These are phyloP conservation scores for Tylopilus felleus DNA, from an alignment of 768 basidiomycete genomes.

Conservation along the genomic window DNA sequence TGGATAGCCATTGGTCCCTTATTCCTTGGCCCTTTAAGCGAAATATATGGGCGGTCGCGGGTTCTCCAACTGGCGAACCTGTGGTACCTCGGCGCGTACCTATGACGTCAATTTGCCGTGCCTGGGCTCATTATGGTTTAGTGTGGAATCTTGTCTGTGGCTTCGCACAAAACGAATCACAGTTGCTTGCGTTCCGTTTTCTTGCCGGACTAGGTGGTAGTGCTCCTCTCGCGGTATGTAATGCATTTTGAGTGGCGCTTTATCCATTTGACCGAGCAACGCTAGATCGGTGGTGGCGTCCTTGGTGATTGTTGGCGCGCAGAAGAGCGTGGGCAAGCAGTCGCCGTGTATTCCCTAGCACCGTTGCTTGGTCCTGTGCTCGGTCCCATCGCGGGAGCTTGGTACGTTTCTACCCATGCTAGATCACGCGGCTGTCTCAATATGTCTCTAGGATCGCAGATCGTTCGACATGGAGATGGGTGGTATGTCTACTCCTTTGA, in stretches of 20 bases:
- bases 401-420: conserved; percentile 32
- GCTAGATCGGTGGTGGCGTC: conserved; percentile 62
- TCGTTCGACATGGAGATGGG: conserved; percentile 68
- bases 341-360: conserved; percentile 61
- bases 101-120: neutral
- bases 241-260: neutral
- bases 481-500: conserved; percentile 38
- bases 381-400: conserved; percentile 61
- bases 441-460: conserved; percentile 46
- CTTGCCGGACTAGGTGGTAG: conserved; percentile 70
- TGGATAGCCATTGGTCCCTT: conserved; percentile 31
- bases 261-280: neutral
- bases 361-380: conserved; percentile 64
- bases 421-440: neutral
- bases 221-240: conserved; percentile 52
- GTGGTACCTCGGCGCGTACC: conserved; percentile 54
- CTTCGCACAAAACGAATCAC: conserved; percentile 54
- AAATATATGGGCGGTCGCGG: conserved; percentile 64
- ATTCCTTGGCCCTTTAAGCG: conserved; percentile 59
- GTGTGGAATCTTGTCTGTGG: conserved; percentile 65
- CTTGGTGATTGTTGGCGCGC: conserved; percentile 59
- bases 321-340: conserved; percentile 62
- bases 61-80: conserved; percentile 64
- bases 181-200: conserved; percentile 67
- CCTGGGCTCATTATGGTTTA: conserved; percentile 10